Evolutionary conservation across 2,329 filamentous ascomycete species (phyloP).

Genomic region (Stachybotrys elegans): DNA sequence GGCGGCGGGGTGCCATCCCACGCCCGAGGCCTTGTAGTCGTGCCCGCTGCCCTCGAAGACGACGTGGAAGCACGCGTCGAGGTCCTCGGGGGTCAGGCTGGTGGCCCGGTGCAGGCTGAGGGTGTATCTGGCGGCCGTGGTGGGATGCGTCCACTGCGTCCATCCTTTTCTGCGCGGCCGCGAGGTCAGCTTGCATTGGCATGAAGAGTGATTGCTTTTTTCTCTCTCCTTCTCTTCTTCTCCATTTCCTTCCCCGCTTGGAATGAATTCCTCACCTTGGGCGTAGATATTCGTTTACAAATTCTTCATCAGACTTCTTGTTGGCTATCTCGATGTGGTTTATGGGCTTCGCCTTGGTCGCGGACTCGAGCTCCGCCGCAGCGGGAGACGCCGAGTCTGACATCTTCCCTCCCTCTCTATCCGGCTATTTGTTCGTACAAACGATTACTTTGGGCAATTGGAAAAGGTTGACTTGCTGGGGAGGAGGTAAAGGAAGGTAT

Average conservation of each 20-base stretch:
- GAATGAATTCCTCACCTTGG: slow-evolving; percentile 34
- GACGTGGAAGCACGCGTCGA: slow-evolving; percentile 49
- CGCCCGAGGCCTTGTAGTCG: slow-evolving; percentile 58
- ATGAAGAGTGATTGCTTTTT: not conserved
- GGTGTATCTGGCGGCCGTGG: slow-evolving; percentile 31
- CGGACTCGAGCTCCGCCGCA: too few relatives aligned
- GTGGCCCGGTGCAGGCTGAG: slow-evolving; percentile 37
- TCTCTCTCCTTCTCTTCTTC: not conserved
- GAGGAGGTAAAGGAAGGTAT: too few relatives aligned
- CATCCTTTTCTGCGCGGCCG: slow-evolving; percentile 20
- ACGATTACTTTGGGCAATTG: too few relatives aligned
- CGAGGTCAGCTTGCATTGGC: not conserved
- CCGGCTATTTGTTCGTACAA: too few relatives aligned
- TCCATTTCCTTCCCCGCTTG: too few relatives aligned
- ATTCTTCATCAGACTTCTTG: slow-evolving; percentile 39
- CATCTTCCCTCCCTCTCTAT: too few relatives aligned
- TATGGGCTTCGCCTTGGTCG: too few relatives aligned
- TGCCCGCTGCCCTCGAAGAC: slow-evolving; percentile 58
- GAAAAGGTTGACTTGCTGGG: too few relatives aligned
- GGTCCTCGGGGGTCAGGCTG: slow-evolving; percentile 35
- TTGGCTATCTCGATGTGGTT: slow-evolving; percentile 45
- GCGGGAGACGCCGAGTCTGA: too few relatives aligned
- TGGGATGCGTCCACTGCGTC: slow-evolving; percentile 47
- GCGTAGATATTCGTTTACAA: slow-evolving; percentile 42
- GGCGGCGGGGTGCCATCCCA: slow-evolving; percentile 56